Base-by-base conservation (phyloP, 2,329 filamentous ascomycete species). In the Grosmannia serpens region DNA sequence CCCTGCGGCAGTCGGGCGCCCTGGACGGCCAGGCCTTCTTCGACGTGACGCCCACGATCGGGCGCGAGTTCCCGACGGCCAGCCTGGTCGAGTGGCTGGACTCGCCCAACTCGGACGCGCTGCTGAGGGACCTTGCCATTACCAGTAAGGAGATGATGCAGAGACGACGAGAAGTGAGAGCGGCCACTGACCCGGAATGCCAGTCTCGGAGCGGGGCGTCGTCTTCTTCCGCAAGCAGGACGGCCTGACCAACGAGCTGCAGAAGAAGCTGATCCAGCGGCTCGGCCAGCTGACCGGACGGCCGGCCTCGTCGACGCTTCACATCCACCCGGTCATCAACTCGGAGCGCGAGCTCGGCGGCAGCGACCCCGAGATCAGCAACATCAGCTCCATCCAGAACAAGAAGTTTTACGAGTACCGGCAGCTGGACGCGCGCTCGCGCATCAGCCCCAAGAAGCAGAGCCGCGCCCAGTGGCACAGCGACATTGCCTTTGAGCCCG, bases 211-310 rank as follows among this genome's bases (percentile, higher is more conserved):
- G 60, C 72, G 77, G 5, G 77, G 78, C 1, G 77, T 81, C 0
- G 74, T 80, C 22, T 80, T 81, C 68, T 79, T 80, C 68, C 75
- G 77, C 53, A 73, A 74, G 50, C 78, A 81, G 61, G 70, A 77
- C 63, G 68, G 81, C 15, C 41, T 5, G 53, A 72, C 79, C 51
- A 71, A 77, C 5, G 69, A 77, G 47, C 24, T 50, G 20, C 78
- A 82, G 62, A 82, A 82, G 67, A 68, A 74, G 26, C 73, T 82
- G 20, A 73, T 74, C 52, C 76, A 80, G 58, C 70, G 74, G 20
- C 71, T 78, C 0, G 75, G 76, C 20, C 69, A 74, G 60, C 69
- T 78, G 15, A 71, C 73, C 4, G 75, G 75, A 57, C 61, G 77
- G 63, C 76, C 76, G 5, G 69, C 66, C 58, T 72, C 71, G 11